Evolutionary conservation across 140 eudicot genomes (phyloP).

Genomic region (Erigeron philadelphicus): DNA sequence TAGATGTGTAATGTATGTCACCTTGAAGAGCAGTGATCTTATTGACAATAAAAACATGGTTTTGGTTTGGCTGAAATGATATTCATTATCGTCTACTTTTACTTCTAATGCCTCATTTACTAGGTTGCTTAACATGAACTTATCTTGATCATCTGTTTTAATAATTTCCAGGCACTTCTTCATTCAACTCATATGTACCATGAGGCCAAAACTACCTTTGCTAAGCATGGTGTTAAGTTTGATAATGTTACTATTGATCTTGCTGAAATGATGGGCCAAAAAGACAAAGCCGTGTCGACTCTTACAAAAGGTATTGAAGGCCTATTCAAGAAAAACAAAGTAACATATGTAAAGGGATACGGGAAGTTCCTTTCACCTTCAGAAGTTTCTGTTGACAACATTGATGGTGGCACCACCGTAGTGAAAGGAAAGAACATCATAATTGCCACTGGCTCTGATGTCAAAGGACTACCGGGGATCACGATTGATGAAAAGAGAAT

Average conservation of each 20-base stretch:
- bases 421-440: slow-evolving; percentile 74
- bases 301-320: slow-evolving; percentile 75
- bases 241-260: slow-evolving; percentile 70
- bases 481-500: slow-evolving; percentile 72
- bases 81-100: not conserved
- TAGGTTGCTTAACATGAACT: not conserved
- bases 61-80: not conserved
- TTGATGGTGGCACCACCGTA: slow-evolving; percentile 66
- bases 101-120: not conserved
- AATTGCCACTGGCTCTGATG: slow-evolving; percentile 85
- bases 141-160: not conserved
- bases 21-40: not conserved
- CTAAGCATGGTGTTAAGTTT: slow-evolving; percentile 66
- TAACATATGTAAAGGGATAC: slow-evolving; percentile 67
- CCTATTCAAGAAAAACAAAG: slow-evolving; percentile 80
- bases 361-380: slow-evolving; percentile 69
- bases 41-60: not conserved
- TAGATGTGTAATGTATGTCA: not conserved
- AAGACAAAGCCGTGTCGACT: slow-evolving; percentile 66
- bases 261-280: slow-evolving; percentile 86
- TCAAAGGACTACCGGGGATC: slow-evolving; percentile 71
- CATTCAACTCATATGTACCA: slow-evolving; percentile 88
- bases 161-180: slow-evolving; percentile 65
- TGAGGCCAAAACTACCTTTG: slow-evolving; percentile 69
- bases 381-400: slow-evolving; percentile 67